These are phyloP conservation scores for Alternaria hordeiaustralica DNA, from an alignment of 2,329 filamentous ascomycete genomes.

Conservation along the genomic window DNA sequence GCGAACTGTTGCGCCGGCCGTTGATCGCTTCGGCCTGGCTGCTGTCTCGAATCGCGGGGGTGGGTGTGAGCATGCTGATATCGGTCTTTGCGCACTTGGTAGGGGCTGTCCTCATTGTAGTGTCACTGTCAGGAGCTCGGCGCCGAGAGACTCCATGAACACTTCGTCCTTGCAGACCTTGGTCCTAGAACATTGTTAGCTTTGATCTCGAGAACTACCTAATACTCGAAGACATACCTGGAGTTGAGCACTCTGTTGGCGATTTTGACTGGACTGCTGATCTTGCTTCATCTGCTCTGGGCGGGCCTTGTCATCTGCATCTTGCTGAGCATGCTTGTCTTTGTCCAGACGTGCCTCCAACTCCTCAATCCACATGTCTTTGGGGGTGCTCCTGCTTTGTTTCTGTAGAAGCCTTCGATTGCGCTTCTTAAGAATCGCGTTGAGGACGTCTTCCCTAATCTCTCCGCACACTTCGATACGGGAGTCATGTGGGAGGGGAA, in stretches of 20 bases:
- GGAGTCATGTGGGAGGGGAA: not conserved
- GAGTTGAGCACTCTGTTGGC: not conserved
- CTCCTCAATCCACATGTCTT: not conserved
- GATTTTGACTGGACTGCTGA: not conserved
- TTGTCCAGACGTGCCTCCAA: not conserved
- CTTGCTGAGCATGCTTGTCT: not conserved
- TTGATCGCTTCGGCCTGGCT: not conserved
- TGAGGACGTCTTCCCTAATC: not conserved
- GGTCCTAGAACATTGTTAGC: not conserved
- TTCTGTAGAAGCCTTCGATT: not conserved
- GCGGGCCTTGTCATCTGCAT: not conserved
- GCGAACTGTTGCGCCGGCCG: not conserved
- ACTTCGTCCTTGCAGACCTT: not conserved
- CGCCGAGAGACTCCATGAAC: not conserved
- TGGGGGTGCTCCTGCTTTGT: not conserved
- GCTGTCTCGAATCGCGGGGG: not conserved
- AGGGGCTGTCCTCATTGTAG: not conserved
- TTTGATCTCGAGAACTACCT: not conserved
- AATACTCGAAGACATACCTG: not conserved
- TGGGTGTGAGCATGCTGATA: not conserved
- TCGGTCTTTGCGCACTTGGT: not conserved
- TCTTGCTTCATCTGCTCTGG: not conserved
- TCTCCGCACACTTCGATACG: not conserved
- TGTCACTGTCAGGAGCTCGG: not conserved
- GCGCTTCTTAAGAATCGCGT: not conserved